Conservation (phyloP, 176 grass and related monocot species). For the Triticum urartu region DNA sequence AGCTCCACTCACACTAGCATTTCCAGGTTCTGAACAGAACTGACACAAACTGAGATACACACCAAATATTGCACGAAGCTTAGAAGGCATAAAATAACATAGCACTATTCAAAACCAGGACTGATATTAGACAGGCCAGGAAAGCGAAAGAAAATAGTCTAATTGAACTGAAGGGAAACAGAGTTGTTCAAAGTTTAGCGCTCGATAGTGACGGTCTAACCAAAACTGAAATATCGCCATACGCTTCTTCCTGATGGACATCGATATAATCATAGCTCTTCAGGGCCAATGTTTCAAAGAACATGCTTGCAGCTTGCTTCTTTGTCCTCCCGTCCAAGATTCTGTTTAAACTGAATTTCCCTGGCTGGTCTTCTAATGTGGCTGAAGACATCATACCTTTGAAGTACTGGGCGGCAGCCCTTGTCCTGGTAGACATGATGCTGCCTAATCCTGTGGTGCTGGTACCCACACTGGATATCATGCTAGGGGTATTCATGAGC, state of each 20-base stretch:
- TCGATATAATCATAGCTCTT: constrained; percentile 71
- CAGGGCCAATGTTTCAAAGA: constrained; percentile 93
- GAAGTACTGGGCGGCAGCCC: constrained; percentile 74
- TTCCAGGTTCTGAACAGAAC: neutral
- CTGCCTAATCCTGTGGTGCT: constrained; percentile 47
- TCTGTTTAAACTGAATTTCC: constrained; percentile 63
- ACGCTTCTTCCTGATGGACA: constrained; percentile 67
- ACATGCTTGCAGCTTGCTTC: constrained; percentile 86
- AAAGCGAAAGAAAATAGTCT: neutral
- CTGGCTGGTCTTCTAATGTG: constrained; percentile 28
- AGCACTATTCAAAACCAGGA: neutral
- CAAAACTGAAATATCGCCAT: constrained; percentile 68
- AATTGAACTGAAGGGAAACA: neutral
- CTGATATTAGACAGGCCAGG: neutral
- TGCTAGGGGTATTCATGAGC: constrained; percentile 42
- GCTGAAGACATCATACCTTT: constrained; percentile 51
- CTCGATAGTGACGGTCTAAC: constrained; percentile 58
- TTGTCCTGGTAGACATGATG: constrained; percentile 89
- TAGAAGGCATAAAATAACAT: neutral
- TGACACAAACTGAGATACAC: neutral
- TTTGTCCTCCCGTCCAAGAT: constrained; percentile 88
- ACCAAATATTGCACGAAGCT: neutral
- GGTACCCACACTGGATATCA: constrained; percentile 48
- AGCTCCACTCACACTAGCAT: neutral
- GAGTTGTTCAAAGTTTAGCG: constrained; percentile 52